phyloP scores from a whole-genome alignment of 441 rosid genomes.

The Macaranga tanarius region DNA sequence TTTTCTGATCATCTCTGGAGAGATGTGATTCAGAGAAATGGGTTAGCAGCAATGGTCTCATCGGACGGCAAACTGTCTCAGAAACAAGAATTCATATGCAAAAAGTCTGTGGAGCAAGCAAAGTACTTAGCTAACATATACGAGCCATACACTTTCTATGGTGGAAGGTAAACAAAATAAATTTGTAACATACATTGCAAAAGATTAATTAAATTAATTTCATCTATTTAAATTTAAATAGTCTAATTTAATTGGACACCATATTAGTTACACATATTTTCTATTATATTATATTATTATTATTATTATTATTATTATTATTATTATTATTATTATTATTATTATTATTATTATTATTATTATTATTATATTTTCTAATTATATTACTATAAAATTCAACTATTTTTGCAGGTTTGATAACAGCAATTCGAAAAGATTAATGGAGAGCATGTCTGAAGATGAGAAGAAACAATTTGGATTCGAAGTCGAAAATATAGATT shows the following conservation, averaged over 20 bases:
- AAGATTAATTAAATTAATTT: no score
- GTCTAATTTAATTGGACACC: no score
- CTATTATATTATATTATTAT: no score
- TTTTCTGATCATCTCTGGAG: constrained; percentile 57
- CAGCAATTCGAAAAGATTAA: constrained; percentile 66
- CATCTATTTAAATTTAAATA: no score
- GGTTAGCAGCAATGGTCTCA: constrained; percentile 38
- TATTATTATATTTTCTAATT: no score
- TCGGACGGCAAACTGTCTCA: constrained; percentile 50
- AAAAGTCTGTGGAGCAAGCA: constrained; percentile 78
- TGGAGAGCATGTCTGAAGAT: constrained; percentile 75
- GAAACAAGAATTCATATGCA: constrained; percentile 62
- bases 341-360: no score
- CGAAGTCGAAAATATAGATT: constrained; percentile 66
- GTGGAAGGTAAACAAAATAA: constrained; percentile 61
- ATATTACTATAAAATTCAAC: no score
- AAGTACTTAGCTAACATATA: constrained; percentile 75
- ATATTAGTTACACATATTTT: no score
- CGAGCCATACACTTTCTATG: constrained; percentile 85
- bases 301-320: no score
- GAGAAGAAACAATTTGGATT: constrained; percentile 71
- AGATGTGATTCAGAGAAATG: constrained; percentile 41
- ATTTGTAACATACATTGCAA: not conserved
- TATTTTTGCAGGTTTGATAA: constrained; percentile 63
- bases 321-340: no score